Percentiles rank a stretch among this genome's conserved stretches.
Evolutionary conservation across 495 filamentous ascomycete genomes (phyloP).

Genomic region (Penicillium coffeae): DNA sequence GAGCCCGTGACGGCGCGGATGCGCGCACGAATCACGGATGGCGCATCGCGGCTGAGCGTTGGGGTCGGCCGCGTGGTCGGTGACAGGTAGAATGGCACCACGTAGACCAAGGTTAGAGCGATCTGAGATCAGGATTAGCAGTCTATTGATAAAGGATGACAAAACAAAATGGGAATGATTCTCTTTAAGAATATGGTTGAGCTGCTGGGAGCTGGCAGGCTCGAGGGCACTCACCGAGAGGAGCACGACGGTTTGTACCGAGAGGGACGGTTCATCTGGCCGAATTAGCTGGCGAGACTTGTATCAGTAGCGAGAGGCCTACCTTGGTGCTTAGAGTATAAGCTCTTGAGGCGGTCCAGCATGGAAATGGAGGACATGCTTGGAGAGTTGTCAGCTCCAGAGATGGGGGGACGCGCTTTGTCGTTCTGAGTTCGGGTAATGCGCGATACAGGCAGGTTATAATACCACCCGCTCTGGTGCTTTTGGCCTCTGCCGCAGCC

Average conservation of each 20-base stretch:
- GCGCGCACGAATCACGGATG: conserved; percentile 83
- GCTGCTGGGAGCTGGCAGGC: too few relatives aligned
- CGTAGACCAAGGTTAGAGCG: conserved; percentile 78
- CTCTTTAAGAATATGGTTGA: too few relatives aligned
- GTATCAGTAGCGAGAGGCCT: neutral
- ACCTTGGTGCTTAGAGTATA: neutral
- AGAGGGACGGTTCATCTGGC: neutral
- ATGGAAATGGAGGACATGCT: neutral
- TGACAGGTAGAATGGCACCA: conserved; percentile 87
- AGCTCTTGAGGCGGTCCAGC: neutral
- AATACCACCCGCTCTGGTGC: too few relatives aligned
- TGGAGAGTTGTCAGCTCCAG: neutral
- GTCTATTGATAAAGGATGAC: too few relatives aligned
- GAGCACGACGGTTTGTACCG: neutral
- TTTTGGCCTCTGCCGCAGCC: too few relatives aligned
- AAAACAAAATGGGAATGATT: too few relatives aligned
- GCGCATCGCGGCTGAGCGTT: conserved; percentile 80
- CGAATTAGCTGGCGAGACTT: neutral
- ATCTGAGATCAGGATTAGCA: too few relatives aligned
- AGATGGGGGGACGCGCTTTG: neutral
- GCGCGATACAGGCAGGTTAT: neutral
- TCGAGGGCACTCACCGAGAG: neutral
- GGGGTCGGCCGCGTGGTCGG: conserved; percentile 72
- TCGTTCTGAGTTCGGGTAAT: neutral
- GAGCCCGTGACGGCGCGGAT: conserved; percentile 73